Evolutionary conservation across 805 yeast genomes (phyloP).

Genomic region (Tetrapisispora arboricola): DNA sequence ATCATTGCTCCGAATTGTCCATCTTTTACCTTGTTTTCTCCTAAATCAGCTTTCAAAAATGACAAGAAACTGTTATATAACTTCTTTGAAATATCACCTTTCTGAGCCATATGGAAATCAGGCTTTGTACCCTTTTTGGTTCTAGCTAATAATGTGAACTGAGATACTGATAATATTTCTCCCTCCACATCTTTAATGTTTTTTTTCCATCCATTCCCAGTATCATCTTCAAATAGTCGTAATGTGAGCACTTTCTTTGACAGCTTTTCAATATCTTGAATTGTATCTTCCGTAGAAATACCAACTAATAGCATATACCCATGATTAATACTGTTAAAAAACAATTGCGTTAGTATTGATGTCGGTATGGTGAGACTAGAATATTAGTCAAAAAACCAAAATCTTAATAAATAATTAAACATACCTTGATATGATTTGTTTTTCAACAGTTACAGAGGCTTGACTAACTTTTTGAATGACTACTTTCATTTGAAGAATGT

Average conservation of each 20-base stretch:
- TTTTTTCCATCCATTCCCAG: conserved; percentile 68
- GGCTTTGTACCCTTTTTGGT: conserved; percentile 91
- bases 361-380: too few species aligned
- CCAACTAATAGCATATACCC: conserved; percentile 84
- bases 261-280: conserved; percentile 58
- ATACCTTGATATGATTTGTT: conserved; percentile 53
- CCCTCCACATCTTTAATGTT: conserved; percentile 55
- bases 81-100: conserved; percentile 46
- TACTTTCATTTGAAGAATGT: conserved; percentile 80
- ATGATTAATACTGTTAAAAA: conserved; percentile 37
- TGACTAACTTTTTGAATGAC: conserved; percentile 82
- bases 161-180: conserved; percentile 78
- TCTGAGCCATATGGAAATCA: conserved; percentile 86
- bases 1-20: conserved; percentile 96
- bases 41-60: conserved; percentile 41
- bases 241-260: conserved; percentile 57
- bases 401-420: conserved; percentile 7
- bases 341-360: too few species aligned
- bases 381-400: too few species aligned
- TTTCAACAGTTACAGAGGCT: conserved; percentile 83
- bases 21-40: conserved; percentile 61
- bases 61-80: conserved; percentile 41
- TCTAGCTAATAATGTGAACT: conserved; percentile 80
- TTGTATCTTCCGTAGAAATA: conserved; percentile 65
- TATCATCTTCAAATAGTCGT: conserved; percentile 66